Base-by-base conservation (phyloP, 306 rosid genomes). In the Oxytropis ochrocephala region DNA sequence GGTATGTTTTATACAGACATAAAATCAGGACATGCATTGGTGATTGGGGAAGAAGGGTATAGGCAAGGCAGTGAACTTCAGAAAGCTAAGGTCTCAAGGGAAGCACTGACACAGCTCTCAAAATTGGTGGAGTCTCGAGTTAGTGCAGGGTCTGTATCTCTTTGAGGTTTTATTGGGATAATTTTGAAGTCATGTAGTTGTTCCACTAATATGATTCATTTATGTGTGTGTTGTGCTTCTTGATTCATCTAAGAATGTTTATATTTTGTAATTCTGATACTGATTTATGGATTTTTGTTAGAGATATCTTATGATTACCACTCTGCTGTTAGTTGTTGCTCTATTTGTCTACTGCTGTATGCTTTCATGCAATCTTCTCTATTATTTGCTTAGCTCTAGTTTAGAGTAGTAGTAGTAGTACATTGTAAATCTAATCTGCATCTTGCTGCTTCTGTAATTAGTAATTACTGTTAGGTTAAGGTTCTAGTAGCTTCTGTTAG, bases 71-170 rank as follows among this genome's bases (percentile, higher is more conserved):
- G 75, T 70, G 92, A 94, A 29, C 3, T 78, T 35, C 92, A 78
- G 47, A 77, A 67, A 67, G 81, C 81, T 43, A 83, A 61, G 79
- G 59, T 79, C 24, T 75, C 87, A 55, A 89, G 88, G 85, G 90
- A 91, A 60, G 87, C 89, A 62, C 67, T 91, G 72, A 65, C 77
- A 11, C 91, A 80, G 73, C 92, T 95, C 75, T 83, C 82, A 8
- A 80, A 80, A 51, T 58, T 81, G 76, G 88, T 82, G 54, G 85
- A 84, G 47, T 87, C 84, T 6, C 84, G 85, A 77, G 67, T 90
- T 66, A 79, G 70, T 5, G 21, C 78, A 55, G 87, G 97, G 96
- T 88, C 52, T 63, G 78, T 57, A 56, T 48, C 71, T 75, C 67
- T 62, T 66, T 54, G 12, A 61, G n/a, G n/a, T 76, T 57, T 19